Percentiles rank a stretch among this genome's conserved stretches.
Evolutionary conservation across 352 stramenopile genomes (phyloP).

Genomic region (Globisporangium irregulare): DNA sequence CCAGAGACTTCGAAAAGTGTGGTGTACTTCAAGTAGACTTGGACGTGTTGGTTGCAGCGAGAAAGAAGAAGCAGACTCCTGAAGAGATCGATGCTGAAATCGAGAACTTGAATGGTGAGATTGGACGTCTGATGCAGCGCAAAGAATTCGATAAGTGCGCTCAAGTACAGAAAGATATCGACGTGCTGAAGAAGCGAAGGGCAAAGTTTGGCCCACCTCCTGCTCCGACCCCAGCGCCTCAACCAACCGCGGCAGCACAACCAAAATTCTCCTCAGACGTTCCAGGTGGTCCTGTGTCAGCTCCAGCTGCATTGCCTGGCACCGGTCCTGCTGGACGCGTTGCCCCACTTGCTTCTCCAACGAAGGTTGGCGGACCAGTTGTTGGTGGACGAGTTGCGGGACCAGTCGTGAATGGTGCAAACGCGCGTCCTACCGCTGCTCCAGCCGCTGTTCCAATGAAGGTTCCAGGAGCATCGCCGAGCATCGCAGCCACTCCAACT

Average conservation of each 20-base stretch:
- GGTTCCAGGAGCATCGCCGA: conserved; percentile 9
- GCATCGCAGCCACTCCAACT: conserved; percentile 11
- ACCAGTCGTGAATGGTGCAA: conserved; percentile 12
- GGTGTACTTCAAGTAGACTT: conserved; percentile 65
- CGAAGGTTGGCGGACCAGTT: conserved; percentile 1
- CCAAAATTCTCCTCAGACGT: conserved; percentile 14
- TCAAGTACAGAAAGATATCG: conserved; percentile 82
- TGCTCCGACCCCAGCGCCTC: conserved; percentile 7
- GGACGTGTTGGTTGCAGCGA: conserved; percentile 59
- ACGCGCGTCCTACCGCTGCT: not conserved
- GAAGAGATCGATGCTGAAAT: conserved; percentile 84
- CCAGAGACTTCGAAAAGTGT: conserved; percentile 79
- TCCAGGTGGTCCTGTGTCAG: conserved; percentile 35
- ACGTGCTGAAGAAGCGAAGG: conserved; percentile 67
- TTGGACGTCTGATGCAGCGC: conserved; percentile 63
- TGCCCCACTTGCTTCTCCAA: conserved; percentile 13
- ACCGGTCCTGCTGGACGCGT: conserved; percentile 16
- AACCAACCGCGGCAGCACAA: conserved; percentile 5
- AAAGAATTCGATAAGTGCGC: conserved; percentile 88
- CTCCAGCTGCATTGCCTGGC: conserved; percentile 48
- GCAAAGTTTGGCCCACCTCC: conserved; percentile 50
- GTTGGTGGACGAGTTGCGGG: conserved; percentile 3
- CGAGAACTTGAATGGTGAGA: conserved; percentile 59
- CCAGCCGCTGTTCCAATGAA: conserved; percentile 13
- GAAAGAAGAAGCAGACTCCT: conserved; percentile 86